Base-by-base conservation (phyloP, 139 green algal genomes). In the Chlamydomonas sp. region DNA sequence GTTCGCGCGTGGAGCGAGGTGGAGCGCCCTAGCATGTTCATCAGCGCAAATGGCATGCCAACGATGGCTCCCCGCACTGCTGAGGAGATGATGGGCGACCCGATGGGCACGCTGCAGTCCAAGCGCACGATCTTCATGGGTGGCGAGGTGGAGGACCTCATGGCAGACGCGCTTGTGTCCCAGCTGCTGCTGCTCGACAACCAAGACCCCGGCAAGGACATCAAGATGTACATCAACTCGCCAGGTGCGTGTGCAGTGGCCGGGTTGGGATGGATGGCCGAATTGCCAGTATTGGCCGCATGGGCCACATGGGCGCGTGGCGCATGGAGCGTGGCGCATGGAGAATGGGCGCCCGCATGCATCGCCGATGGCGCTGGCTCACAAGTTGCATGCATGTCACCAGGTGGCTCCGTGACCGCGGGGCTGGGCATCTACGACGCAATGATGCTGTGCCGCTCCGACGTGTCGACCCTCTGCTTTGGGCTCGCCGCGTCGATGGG, bases 221-320 rank as follows among this genome's bases (percentile, higher is more conserved):
- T 99, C 80, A 97, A 97, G 81, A 66, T 99, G n/a, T 97, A 98
- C 83, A 98, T 99, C 78, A 99, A 99, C 81, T 98, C 93, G 26
- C 95, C 95, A 29, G 95, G 84, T 87, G 3, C n/a, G 62, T 48
- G 22, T 33, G 8, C 30, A 36, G 26, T 64, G n/a, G n/a, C n/a
- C n/a, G n/a, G n/a, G n/a, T n/a, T n/a, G n/a, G n/a, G n/a, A n/a
- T n/a, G n/a, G n/a, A n/a, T n/a, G n/a, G n/a, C n/a, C n/a, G n/a
- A n/a, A n/a, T n/a, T n/a, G n/a, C n/a, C n/a, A n/a, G n/a, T n/a
- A n/a, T n/a, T n/a, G n/a, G n/a, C n/a, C n/a, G n/a, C n/a, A n/a
- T n/a, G n/a, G n/a, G n/a, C n/a, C n/a, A n/a, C n/a, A n/a, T n/a
- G n/a, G n/a, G n/a, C n/a, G n/a, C n/a, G n/a, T n/a, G n/a, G n/a